Base-by-base conservation (phyloP, 2,329 filamentous ascomycete species). In the Pyricularia sp. region DNA sequence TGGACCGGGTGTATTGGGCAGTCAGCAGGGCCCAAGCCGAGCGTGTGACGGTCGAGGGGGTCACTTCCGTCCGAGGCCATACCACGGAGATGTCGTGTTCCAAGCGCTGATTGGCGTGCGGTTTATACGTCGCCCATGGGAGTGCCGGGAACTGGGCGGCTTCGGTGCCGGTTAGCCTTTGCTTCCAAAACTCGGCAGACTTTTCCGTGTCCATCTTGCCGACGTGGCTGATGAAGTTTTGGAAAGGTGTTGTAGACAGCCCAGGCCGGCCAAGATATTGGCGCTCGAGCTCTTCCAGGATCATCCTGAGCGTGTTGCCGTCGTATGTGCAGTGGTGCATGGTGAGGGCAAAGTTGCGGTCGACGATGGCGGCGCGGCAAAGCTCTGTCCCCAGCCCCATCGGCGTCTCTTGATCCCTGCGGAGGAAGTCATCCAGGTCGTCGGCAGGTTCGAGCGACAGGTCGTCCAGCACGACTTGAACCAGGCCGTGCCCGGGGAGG, bases 311-410 rank as follows among this genome's bases (percentile, higher is more conserved):
- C 42, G 42, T 55, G 20, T 55, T 55, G 26, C 85, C 85, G 68
- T 88, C 85, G 70, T 87, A 88, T 0, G 86, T 73, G 6, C 81
- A 83, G 71, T 87, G 85, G 71, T 87, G 85, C 76, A 85, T 82
- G 0, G 83, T 84, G 70, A 84, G 76, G 20, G 86, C 81, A 70
- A 86, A 84, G 71, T 80, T 77, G 17, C 76, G 73, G 63, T 76
- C 78, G 17, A 84, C 75, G 14, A 85, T 73, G 5, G 79, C 81
- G 67, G 81, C 84, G 12, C 82, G 79, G 3, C 82, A 79, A 10
- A 85, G 77, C 2, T 81, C 77, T 68, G 75, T 80, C 9, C 82
- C 82, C 0, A 84, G 77, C 17, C 79, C 78, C 74, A 83, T 81
- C 0, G 75, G 68, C 14, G 79, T 76, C 4, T 79, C 75, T 7